A percentile compares a stretch with the other conserved stretches of the same genome.
Conservation (phyloP, 73 alveolate species). For the Durusdinium trenchii region DNA sequence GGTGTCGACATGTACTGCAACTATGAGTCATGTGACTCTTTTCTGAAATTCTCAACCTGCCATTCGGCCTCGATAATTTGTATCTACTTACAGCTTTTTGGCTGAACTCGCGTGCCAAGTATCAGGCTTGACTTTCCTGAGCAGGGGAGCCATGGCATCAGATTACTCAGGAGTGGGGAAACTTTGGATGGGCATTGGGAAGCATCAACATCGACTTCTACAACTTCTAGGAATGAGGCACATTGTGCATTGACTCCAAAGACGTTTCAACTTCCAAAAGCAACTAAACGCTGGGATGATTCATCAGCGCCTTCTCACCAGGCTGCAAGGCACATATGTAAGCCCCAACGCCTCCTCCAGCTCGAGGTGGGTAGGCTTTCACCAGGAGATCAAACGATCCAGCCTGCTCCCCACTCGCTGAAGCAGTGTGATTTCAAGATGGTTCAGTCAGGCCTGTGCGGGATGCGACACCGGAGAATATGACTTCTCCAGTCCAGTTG, state of each 20-base stretch:
- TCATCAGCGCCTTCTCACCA: conserved; percentile 59
- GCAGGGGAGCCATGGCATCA: neutral
- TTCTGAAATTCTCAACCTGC: neutral
- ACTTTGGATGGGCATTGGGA: too few relatives aligned
- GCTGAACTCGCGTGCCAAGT: conserved; percentile 3
- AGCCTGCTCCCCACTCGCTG: neutral
- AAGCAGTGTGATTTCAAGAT: neutral
- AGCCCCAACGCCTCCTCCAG: conserved; percentile 81
- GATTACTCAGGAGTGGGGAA: neutral
- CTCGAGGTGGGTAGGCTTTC: conserved; percentile 69
- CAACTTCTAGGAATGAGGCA: neutral
- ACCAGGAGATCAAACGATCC: conserved; percentile 71
- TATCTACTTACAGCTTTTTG: neutral
- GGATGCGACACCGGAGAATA: conserved; percentile 84
- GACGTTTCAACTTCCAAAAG: neutral
- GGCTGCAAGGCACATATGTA: conserved; percentile 56
- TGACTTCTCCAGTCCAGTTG: conserved; percentile 38
- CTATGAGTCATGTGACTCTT: neutral
- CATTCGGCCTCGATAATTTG: neutral
- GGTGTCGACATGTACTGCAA: neutral
- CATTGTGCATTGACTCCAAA: neutral
- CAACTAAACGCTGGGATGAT: too few relatives aligned
- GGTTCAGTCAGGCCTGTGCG: neutral
- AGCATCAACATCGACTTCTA: neutral
- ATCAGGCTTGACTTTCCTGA: conserved; percentile 78